Conservation (phyloP, 2,329 filamentous ascomycete genomes). For the Sarocladiaceae sp. region DNA sequence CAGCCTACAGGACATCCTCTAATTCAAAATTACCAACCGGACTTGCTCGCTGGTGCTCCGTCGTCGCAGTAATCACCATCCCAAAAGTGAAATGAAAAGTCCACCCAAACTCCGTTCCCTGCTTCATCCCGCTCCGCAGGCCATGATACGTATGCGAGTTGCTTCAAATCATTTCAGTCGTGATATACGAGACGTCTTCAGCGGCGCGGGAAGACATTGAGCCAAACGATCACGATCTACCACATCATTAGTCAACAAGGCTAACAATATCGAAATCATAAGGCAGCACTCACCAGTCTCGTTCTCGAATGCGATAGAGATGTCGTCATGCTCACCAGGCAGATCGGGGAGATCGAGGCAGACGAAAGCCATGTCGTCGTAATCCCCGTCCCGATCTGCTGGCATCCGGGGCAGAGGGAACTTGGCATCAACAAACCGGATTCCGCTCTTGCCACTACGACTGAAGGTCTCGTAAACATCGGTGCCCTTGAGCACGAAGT, state of each 20-base stretch:
- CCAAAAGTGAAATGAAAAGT: background rate
- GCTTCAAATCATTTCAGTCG: slow-evolving; percentile 8
- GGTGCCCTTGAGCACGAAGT: slow-evolving; percentile 76
- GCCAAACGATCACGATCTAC: slow-evolving; percentile 49
- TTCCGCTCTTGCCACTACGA: slow-evolving; percentile 58
- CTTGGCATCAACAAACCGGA: slow-evolving; percentile 84
- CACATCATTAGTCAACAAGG: slow-evolving; percentile 16
- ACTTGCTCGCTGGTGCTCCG: slow-evolving; percentile 4
- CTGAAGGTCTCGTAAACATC: slow-evolving; percentile 71
- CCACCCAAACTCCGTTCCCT: slow-evolving; percentile 6
- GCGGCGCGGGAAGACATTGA: slow-evolving; percentile 47
- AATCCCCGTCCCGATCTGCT: slow-evolving; percentile 42
- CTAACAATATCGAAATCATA: background rate
- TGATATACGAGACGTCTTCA: slow-evolving; percentile 35
- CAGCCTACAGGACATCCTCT: background rate
- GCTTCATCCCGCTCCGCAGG: background rate
- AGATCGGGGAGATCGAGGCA: slow-evolving; percentile 84
- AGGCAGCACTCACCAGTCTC: slow-evolving; percentile 55
- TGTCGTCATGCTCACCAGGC: slow-evolving; percentile 88
- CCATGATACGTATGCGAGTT: slow-evolving; percentile 1
- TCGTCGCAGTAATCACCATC: background rate
- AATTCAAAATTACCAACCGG: background rate
- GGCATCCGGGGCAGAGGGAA: slow-evolving; percentile 70
- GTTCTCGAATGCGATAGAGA: slow-evolving; percentile 76
- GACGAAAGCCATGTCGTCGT: slow-evolving; percentile 64